Conservation (phyloP, 2,329 filamentous ascomycete genomes). For the Penicillium olsonii region DNA sequence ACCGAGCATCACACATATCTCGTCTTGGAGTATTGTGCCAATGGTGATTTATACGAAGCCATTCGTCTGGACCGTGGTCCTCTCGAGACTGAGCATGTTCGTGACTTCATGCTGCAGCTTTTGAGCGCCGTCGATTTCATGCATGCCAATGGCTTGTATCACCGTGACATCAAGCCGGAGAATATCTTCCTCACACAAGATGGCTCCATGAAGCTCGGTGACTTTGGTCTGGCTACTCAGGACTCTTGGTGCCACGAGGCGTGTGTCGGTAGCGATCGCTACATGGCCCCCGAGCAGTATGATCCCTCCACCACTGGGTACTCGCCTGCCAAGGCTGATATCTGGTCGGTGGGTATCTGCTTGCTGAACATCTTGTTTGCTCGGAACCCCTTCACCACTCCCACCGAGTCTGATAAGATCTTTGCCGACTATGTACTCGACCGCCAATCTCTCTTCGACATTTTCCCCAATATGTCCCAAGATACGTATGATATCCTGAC, state of each 20-base stretch:
- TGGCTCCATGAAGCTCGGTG: conserved; percentile 91
- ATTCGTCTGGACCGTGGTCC: conserved; percentile 88
- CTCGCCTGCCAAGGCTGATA: conserved; percentile 87
- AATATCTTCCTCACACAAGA: conserved; percentile 92
- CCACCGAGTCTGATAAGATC: conserved; percentile 84
- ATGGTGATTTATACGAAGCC: conserved; percentile 95
- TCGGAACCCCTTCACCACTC: conserved; percentile 91
- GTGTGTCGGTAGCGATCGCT: conserved; percentile 94
- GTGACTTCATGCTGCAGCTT: conserved; percentile 94
- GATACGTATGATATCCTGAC: conserved; percentile 94
- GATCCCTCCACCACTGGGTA: conserved; percentile 86
- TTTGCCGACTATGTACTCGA: conserved; percentile 93
- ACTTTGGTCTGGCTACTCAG: conserved; percentile 89
- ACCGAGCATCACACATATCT: conserved; percentile 87
- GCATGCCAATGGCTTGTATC: conserved; percentile 87
- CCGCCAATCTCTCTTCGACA: conserved; percentile 93
- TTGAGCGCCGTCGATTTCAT: conserved; percentile 87
- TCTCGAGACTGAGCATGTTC: conserved; percentile 91
- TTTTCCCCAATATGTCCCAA: conserved; percentile 97
- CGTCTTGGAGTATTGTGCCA: conserved; percentile 91
- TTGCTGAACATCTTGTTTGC: conserved; percentile 95
- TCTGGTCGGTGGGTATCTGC: conserved; percentile 97
- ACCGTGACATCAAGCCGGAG: conserved; percentile 98
- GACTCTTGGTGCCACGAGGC: conserved; percentile 90
- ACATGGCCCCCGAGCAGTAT: conserved; percentile 99